Evolutionary conservation across 2,329 filamentous ascomycete genomes (phyloP).

Genomic region (Scolecobasidium constrictum): DNA sequence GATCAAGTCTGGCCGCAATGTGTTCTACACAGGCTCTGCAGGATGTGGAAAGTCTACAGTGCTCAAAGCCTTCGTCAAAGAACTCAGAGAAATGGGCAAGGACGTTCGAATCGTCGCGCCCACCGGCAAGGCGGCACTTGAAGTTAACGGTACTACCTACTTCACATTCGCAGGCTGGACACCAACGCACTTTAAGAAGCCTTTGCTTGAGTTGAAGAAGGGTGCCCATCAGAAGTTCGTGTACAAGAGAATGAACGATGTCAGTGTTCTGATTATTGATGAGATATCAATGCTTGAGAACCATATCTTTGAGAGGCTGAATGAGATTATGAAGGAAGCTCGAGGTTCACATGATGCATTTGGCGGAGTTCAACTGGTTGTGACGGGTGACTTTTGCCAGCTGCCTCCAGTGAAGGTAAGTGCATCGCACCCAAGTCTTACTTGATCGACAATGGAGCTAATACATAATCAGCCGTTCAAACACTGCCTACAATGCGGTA

Average conservation of each 20-base stretch:
- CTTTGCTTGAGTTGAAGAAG: slow-evolving; percentile 24
- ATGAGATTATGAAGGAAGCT: slow-evolving; percentile 34
- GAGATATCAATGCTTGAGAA: slow-evolving; percentile 57
- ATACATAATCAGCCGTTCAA: slow-evolving; percentile 45
- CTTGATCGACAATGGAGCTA: slow-evolving; percentile 27
- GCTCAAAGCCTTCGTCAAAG: slow-evolving; percentile 36
- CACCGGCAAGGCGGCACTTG: slow-evolving; percentile 47
- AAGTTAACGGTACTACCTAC: slow-evolving; percentile 45
- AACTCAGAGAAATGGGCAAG: slow-evolving; percentile 24
- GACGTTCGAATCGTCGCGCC: slow-evolving; percentile 45
- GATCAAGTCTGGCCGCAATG: slow-evolving; percentile 41
- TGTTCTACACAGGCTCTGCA: slow-evolving; percentile 55
- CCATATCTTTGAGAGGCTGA: slow-evolving; percentile 40
- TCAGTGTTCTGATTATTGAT: slow-evolving; percentile 51
- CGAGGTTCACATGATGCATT: slow-evolving; percentile 21
- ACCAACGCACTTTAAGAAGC: slow-evolving; percentile 32
- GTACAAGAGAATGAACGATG: slow-evolving; percentile 27
- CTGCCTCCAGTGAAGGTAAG: slow-evolving; percentile 36
- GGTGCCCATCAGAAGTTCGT: slow-evolving; percentile 24
- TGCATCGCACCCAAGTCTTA: neutral
- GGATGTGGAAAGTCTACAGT: slow-evolving; percentile 50
- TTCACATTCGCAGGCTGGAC: slow-evolving; percentile 49
- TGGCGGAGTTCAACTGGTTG: slow-evolving; percentile 43
- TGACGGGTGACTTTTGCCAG: slow-evolving; percentile 51
- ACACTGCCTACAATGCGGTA: slow-evolving; percentile 40